Base-by-base conservation (phyloP, 352 stramenopile species). In the Globisporangium carolinianum region DNA sequence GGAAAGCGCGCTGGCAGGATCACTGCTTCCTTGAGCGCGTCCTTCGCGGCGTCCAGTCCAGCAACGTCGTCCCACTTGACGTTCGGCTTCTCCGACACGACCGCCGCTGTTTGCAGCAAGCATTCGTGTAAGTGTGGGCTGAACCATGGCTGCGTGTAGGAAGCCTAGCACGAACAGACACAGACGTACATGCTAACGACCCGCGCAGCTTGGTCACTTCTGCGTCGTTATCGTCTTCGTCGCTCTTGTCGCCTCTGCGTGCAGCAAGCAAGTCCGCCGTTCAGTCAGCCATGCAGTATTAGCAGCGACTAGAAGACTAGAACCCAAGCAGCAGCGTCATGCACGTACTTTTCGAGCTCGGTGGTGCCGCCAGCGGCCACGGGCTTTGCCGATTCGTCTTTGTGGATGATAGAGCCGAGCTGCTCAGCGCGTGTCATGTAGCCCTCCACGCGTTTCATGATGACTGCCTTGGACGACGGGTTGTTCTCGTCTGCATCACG, bases 1-100 rank as follows among this genome's bases (percentile, higher is more conserved):
- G 97, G 97, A 67, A 99, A 99, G 15, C 86, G 77, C 5, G 85
- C 83, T 24, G 97, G 96, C 39, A 99, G 72, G 58, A 99, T 98
- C 8, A 98, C 95, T n/a, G 95, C 96, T 68, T 99, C 97, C 68
- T 99, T 99, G n/a, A 99, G 68, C 15, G 94, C 89, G 38, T 98
- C 94, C 66, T 99, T 99, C 0, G 97, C 97, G 42, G 79, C 76
- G 50, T 98, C 95, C 32, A 99, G 71, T 47, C 97, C 97, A 36
- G 97, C 97, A 15, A 99, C 97, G 66, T 99, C 97, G 35, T 98
- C 89, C 91, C 91, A 98, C 60, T 97, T 97, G 14, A 99, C 88
- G 69, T 98, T 97, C 0, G 96, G 96, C 57, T 96, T 96, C 61
- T 96, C 87, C 5, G 79, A 76, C 14, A 96, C 71, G 37, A 96